Evolutionary conservation across 176 grass and related monocot species (phyloP).

Genomic region (Triticum dicoccoides): DNA sequence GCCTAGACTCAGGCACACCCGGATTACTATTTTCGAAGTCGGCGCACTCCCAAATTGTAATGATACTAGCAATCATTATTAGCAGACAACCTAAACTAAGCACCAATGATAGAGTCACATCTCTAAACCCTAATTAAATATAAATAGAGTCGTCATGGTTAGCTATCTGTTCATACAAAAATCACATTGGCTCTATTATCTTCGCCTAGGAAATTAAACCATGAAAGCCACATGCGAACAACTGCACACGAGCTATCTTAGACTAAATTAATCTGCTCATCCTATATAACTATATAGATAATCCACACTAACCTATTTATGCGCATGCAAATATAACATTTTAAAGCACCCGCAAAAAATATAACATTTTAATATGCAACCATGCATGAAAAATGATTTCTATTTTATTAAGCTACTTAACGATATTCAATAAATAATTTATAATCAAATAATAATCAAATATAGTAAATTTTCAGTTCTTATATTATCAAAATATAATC

Average conservation of each 20-base stretch:
- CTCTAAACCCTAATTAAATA: neutral
- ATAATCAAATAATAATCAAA: neutral
- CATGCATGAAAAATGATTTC: neutral
- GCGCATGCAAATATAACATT: neutral
- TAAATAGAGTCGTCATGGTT: slow-evolving; percentile 20
- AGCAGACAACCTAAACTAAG: neutral
- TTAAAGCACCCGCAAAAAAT: neutral
- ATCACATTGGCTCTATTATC: slow-evolving; percentile 23
- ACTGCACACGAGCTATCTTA: neutral
- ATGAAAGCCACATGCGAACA: slow-evolving; percentile 29
- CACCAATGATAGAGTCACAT: slow-evolving; percentile 1
- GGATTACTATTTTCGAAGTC: too few species aligned
- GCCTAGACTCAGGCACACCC: too few species aligned
- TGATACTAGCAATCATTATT: neutral
- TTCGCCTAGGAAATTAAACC: neutral
- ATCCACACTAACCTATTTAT: neutral
- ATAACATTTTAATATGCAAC: neutral
- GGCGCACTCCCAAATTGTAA: neutral
- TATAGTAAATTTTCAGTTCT: too few species aligned
- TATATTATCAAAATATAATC: too few species aligned
- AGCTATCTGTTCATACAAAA: slow-evolving; percentile 19
- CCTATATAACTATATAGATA: neutral
- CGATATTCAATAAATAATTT: neutral
- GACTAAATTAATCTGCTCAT: neutral
- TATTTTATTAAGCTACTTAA: neutral